These are phyloP conservation scores for Orbilia ellipsospora DNA, from an alignment of 2,329 filamentous ascomycete genomes.

Conservation along the genomic window DNA sequence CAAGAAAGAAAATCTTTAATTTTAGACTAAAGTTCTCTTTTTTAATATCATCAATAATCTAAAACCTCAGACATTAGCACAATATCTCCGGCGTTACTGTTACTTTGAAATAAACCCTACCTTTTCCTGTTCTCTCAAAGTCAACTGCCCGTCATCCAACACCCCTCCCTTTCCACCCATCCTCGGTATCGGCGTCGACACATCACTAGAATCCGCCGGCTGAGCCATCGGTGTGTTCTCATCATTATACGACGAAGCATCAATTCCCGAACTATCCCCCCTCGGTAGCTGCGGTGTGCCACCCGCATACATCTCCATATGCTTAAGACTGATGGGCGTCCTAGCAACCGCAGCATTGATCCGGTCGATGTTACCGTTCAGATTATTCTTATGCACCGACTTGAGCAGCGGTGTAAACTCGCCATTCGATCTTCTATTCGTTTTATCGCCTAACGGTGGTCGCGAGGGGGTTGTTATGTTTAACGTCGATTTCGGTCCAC, in stretches of 20 bases:
- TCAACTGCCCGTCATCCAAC: slow-evolving; percentile 88
- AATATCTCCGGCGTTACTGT: not conserved
- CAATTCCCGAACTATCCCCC: slow-evolving; percentile 76
- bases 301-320: slow-evolving; percentile 70
- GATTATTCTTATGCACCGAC: slow-evolving; percentile 76
- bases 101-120: slow-evolving; percentile 64
- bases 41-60: slow-evolving; percentile 89
- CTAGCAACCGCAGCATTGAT: slow-evolving; percentile 71
- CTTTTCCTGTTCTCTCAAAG: slow-evolving; percentile 91
- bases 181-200: slow-evolving; percentile 82
- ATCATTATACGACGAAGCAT: slow-evolving; percentile 70
- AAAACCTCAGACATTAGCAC: slow-evolving; percentile 50
- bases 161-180: slow-evolving; percentile 73
- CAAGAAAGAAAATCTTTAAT: slow-evolving; percentile 95
- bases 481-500: slow-evolving; percentile 41
- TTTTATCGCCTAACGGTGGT: slow-evolving; percentile 35
- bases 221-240: slow-evolving; percentile 79
- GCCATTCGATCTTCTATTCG: slow-evolving; percentile 40
- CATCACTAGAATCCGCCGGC: slow-evolving; percentile 77
- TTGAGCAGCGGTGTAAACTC: slow-evolving; percentile 97
- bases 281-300: slow-evolving; percentile 78
- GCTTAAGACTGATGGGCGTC: slow-evolving; percentile 76
- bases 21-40: slow-evolving; percentile 99
- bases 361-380: slow-evolving; percentile 72
- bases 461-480: slow-evolving; percentile 51